Evolutionary conservation across 1,284 basidiomycete species (phyloP).

Genomic region (Leccinum fallax): DNA sequence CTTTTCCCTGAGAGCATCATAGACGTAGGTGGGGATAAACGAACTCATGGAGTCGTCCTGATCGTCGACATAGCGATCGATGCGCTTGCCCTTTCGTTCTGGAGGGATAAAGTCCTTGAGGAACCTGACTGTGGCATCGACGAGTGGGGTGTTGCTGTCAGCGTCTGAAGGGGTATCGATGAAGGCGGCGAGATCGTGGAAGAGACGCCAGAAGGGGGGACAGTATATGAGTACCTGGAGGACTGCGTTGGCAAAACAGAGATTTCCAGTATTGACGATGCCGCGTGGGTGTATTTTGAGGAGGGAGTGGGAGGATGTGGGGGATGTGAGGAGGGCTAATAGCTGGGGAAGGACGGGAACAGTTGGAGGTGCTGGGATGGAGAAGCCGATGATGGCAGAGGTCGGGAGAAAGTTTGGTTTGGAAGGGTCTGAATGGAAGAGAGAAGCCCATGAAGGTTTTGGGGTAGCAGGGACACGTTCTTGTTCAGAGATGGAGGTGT

Average conservation of each 20-base stretch:
- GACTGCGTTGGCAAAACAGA: slow-evolving; percentile 97
- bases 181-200: slow-evolving; percentile 70
- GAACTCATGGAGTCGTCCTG: slow-evolving; percentile 54
- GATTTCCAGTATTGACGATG: slow-evolving; percentile 93
- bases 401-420: slow-evolving; percentile 53
- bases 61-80: slow-evolving; percentile 35
- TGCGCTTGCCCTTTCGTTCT: slow-evolving; percentile 37
- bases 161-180: slow-evolving; percentile 36
- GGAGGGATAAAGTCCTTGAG: slow-evolving; percentile 72
- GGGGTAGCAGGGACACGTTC: slow-evolving; percentile 31
- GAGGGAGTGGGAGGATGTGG: slow-evolving; percentile 36
- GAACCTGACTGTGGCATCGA: slow-evolving; percentile 85
- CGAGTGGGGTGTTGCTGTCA: slow-evolving; percentile 66
- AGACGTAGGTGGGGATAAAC: slow-evolving; percentile 89
- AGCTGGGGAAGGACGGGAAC: slow-evolving; percentile 55
- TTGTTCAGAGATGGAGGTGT: too few species aligned
- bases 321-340: slow-evolving; percentile 56
- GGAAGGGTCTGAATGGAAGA: slow-evolving; percentile 52
- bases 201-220: slow-evolving; percentile 81
- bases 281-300: slow-evolving; percentile 71
- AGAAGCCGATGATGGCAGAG: slow-evolving; percentile 69
- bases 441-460: slow-evolving; percentile 71
- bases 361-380: slow-evolving; percentile 53
- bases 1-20: slow-evolving; percentile 95
- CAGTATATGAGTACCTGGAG: slow-evolving; percentile 92